Conservation (phyloP, 2,329 filamentous ascomycete species). For the Chalara sp. region DNA sequence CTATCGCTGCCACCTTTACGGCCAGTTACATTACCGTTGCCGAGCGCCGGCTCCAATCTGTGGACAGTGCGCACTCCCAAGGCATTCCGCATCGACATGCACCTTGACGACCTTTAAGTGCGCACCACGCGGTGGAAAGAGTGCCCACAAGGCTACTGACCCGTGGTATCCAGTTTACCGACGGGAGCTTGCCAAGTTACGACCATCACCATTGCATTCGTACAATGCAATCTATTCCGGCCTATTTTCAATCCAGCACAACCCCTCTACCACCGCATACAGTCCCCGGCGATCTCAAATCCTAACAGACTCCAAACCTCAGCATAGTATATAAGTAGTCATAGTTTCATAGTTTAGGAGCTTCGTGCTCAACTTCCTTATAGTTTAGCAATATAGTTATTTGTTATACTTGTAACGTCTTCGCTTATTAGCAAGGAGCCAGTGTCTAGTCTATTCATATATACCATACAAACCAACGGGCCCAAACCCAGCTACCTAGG, state of each 20-base stretch:
- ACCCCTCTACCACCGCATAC: not conserved
- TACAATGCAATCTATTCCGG: slow-evolving; percentile 3
- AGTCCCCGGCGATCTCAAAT: no score
- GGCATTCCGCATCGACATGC: not conserved
- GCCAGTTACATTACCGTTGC: not conserved
- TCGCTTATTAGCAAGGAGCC: no score
- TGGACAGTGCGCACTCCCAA: not conserved
- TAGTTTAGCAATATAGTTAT: no score
- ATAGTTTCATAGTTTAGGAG: no score
- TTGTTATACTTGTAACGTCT: no score
- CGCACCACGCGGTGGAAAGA: not conserved
- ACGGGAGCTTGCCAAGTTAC: not conserved
- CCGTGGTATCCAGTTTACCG: not conserved
- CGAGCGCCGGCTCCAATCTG: not conserved
- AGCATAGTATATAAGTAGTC: no score
- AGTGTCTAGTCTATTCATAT: no score
- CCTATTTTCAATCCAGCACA: slow-evolving; percentile 2
- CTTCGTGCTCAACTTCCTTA: no score
- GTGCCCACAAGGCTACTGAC: not conserved
- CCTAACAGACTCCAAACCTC: no score
- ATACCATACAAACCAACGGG: no score
- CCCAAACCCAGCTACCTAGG: no score
- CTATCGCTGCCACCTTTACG: not conserved
- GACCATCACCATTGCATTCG: slow-evolving; percentile 1
- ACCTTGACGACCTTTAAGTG: not conserved